phyloP scores from a whole-genome alignment of 1,139 yeast species.

The Yamadazyma songkhlaensis region DNA sequence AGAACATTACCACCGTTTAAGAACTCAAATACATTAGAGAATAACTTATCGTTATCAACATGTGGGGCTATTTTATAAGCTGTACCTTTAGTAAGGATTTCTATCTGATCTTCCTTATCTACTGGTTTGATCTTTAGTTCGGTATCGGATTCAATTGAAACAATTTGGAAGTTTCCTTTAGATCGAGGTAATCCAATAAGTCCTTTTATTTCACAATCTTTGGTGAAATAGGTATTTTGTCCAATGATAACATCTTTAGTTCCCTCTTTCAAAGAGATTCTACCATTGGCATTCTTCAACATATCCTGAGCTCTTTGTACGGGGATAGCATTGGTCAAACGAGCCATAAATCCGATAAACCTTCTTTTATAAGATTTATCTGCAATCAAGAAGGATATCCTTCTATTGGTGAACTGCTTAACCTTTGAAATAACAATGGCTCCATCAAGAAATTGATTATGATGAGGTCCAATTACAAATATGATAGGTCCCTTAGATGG shows the following conservation, averaged over 20 bases:
- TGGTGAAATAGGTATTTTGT: slow-evolving; percentile 46
- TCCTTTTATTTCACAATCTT: slow-evolving; percentile 48
- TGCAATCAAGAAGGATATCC: slow-evolving; percentile 60
- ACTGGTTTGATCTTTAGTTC: slow-evolving; percentile 51
- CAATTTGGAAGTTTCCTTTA: slow-evolving; percentile 58
- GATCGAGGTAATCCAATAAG: slow-evolving; percentile 60
- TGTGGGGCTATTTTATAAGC: slow-evolving; percentile 58
- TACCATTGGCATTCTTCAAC: slow-evolving; percentile 45
- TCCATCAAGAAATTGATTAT: slow-evolving; percentile 46
- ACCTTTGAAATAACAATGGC: slow-evolving; percentile 40
- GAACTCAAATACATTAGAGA: slow-evolving; percentile 62
- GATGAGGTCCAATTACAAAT: slow-evolving; percentile 48
- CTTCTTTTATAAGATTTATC: slow-evolving; percentile 54
- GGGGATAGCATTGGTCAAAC: slow-evolving; percentile 62
- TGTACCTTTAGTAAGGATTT: slow-evolving; percentile 45
- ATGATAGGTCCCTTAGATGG: slow-evolving; percentile 41
- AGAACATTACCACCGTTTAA: slow-evolving; percentile 55
- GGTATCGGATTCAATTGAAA: slow-evolving; percentile 50
- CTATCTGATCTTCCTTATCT: slow-evolving; percentile 20
- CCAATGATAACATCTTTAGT: slow-evolving; percentile 33
- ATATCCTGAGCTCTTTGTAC: slow-evolving; percentile 75
- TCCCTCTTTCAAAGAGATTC: slow-evolving; percentile 34
- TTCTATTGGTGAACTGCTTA: slow-evolving; percentile 35
- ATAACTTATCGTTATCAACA: slow-evolving; percentile 58
- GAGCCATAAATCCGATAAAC: slow-evolving; percentile 56